Percentiles rank a stretch among this genome's conserved stretches.
Evolutionary conservation across 257 asterid genomes (phyloP).

Genomic region (Primulina eburnea): DNA sequence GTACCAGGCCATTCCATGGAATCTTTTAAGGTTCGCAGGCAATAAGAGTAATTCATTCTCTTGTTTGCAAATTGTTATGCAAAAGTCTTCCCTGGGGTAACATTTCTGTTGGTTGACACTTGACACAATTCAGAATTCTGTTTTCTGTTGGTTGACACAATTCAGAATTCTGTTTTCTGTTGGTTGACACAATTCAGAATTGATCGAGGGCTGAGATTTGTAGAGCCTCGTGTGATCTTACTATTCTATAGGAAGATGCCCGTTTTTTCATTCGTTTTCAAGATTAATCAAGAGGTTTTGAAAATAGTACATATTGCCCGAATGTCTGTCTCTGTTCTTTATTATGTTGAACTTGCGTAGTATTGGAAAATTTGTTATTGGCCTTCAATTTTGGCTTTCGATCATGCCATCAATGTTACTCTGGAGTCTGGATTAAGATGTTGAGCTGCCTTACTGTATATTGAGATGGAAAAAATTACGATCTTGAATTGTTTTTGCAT

Average conservation of each 20-base stretch:
- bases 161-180: too few species aligned
- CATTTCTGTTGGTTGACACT: too few species aligned
- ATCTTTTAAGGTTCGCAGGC: constrained; percentile 48
- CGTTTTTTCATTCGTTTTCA: constrained; percentile 8
- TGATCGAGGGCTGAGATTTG: too few species aligned
- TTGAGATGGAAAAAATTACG: not conserved
- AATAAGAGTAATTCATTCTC: constrained; percentile 14
- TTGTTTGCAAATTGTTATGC: constrained; percentile 1
- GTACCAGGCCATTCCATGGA: constrained; percentile 43
- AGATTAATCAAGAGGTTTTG: constrained; percentile 1
- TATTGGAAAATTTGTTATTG: not conserved
- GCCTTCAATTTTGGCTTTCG: not conserved
- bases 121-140: too few species aligned
- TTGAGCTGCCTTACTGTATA: not conserved
- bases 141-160: too few species aligned
- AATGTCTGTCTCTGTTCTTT: not conserved
- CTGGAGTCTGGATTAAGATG: not conserved
- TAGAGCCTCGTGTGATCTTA: not conserved
- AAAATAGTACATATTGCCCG: not conserved
- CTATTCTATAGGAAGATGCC: not conserved
- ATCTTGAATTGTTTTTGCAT: not conserved
- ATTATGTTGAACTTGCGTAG: not conserved
- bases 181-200: too few species aligned
- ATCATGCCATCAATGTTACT: not conserved
- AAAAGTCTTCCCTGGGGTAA: not conserved